Evolutionary conservation across 805 yeast genomes (phyloP).

Genomic region (Metschnikowia proteae): DNA sequence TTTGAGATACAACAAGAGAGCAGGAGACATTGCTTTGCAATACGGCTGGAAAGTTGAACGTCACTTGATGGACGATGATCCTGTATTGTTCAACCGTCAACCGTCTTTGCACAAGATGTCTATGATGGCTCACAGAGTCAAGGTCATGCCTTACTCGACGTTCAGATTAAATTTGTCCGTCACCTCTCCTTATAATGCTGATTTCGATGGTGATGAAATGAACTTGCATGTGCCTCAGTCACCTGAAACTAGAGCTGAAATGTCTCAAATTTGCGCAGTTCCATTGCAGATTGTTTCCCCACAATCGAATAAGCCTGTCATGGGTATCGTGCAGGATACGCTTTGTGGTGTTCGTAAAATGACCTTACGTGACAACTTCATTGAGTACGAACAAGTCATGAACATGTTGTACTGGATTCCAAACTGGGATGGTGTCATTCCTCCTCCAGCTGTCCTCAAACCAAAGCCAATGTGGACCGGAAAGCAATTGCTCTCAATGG

Average conservation of each 20-base stretch:
- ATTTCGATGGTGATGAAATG: slow-evolving; percentile 99
- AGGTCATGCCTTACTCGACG: slow-evolving; percentile 98
- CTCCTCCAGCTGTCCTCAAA: slow-evolving; percentile 88
- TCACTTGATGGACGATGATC: slow-evolving; percentile 95
- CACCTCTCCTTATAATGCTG: slow-evolving; percentile 99
- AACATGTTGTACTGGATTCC: slow-evolving; percentile 98
- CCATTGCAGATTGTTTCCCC: slow-evolving; percentile 98
- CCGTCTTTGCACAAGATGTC: slow-evolving; percentile 99
- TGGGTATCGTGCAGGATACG: slow-evolving; percentile 99
- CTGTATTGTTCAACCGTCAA: slow-evolving; percentile 97
- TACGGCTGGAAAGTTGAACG: slow-evolving; percentile 99
- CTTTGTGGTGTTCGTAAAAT: slow-evolving; percentile 94
- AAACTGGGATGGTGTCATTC: slow-evolving; percentile 97
- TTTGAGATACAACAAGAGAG: slow-evolving; percentile 92
- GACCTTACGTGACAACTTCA: slow-evolving; percentile 84
- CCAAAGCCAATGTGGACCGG: slow-evolving; percentile 99
- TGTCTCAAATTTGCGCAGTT: slow-evolving; percentile 92
- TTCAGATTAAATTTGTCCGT: slow-evolving; percentile 95
- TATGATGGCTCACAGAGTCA: slow-evolving; percentile 99
- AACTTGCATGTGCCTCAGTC: slow-evolving; percentile 98
- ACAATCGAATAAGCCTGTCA: slow-evolving; percentile 97
- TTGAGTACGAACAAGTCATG: slow-evolving; percentile 92
- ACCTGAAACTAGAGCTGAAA: slow-evolving; percentile 95
- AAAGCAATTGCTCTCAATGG: slow-evolving; percentile 86
- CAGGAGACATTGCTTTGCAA: slow-evolving; percentile 96